Evolutionary conservation across 2,329 filamentous ascomycete genomes (phyloP), one percentile per base, ranked within the genome.

Genomic region (Colletotrichum sp.): DNA sequence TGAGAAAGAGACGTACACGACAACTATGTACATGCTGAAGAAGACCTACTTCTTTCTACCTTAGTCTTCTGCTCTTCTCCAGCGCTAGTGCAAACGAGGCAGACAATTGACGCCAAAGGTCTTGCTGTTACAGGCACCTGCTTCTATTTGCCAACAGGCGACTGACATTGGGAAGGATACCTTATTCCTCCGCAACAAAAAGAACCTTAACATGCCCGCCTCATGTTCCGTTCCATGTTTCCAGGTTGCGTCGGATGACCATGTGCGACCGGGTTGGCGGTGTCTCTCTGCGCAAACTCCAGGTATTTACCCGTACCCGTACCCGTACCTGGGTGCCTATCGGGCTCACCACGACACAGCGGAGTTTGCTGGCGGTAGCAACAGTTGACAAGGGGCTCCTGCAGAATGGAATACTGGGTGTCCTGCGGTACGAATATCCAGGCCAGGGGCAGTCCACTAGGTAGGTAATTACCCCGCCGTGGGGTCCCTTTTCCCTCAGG

Each of bases 391-490:
- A 52, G 44, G 44, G 44, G 39, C 39, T 49, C 39, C 39, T 49
- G 39, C 39, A 49, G 39, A n/a, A 30, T 30, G 28, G 28, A 49
- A 49, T 49, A n/a, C 39, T 10, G 3, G 36, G 16, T 57, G 64
- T 15, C 16, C 36, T 39, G 36, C 32, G 15, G 28, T 26, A 28
- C 66, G 62, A 34, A 72, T 39, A 36, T 28, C 59, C 32, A 67
- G 55, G 57, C 69, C 64, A 69, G 74, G 70, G 74, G 69, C 65
- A 52, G 59, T 52, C 32, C 49, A 55, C 52, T 3, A 21, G 12
- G n/a, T 52, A 52, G 18, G 39, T 12, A 12, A 55, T 63, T 78
- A 77, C 77, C 77, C 77, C 77, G 75, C 77, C 77, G 71, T 75
- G 77, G 77, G 77, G 77, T 76, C 76, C 65, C 68, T 32, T 57